Evolutionary conservation across 768 basidiomycete genomes (phyloP), one percentile per base, ranked within the genome.

Genomic region (Trametes cinnabarina): DNA sequence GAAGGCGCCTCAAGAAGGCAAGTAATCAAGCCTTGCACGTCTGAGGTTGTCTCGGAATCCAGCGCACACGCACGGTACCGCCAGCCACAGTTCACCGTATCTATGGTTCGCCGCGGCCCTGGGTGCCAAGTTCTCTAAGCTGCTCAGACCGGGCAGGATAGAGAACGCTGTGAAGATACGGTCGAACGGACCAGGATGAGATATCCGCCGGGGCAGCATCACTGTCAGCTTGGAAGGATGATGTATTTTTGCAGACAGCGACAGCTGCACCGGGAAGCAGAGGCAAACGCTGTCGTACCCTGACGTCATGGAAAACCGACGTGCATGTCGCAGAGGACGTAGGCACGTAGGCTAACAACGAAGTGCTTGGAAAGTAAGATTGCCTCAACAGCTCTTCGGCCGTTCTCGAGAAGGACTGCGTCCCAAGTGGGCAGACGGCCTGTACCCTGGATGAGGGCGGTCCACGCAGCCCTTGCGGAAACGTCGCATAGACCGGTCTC

Each of bases 251-350:
- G 46, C 22, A 39, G 56, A 57, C 48, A 57, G 49, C 41, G 49
- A 57, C 56, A 43, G 56, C 37, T n/a, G 37, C 42, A 23, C 30
- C n/a, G n/a, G n/a, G n/a, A n/a, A n/a, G 32, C 17, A 43, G 41
- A 20, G 25, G 42, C 41, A 23, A 37, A 34, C 20, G 4, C 30
- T 12, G 12, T 8, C 4, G 19, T 20, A 25, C 28, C 47, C 32
- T 59, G 58, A 59, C 58, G 58, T 59, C 58, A 59, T 42, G 44
- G n/a, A n/a, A 4, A 47, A 20, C 26, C 14, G 23, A 26, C 26
- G 40, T 22, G 23, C 4, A 43, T 20, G 46, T 35, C 51, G 32
- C 41, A 2, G 12, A 23, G 22, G 51, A 32, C 9, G n/a, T 26
- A 4, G 28, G 19, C 5, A 19, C 7, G 20, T 14, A 44, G 19